Evolutionary conservation across 2,329 filamentous ascomycete genomes (phyloP), one percentile per base, ranked within the genome.

Genomic region (Thelonectria olida): DNA sequence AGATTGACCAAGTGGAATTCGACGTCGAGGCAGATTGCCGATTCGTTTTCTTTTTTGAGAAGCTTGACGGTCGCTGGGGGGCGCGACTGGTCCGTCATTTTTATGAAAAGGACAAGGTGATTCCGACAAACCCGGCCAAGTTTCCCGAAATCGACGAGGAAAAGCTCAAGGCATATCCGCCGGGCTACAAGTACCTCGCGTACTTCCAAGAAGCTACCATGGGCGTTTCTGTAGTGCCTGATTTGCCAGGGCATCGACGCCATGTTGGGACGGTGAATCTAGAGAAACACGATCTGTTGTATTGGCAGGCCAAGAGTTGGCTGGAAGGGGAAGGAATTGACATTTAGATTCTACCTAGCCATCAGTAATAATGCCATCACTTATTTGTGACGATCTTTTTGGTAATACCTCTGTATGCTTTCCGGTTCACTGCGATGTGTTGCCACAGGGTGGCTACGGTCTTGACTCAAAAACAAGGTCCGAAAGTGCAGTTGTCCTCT

Each of bases 81-180:
- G 80, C 81, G 1, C 69, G 73, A 2, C 80, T 79, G 51, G 81
- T 83, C 23, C 69, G 79, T 5, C 81, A 82, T 64, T 84, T 79
- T 76, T 84, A 84, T 61, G 82, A 84, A 70, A 84, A 84, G 74
- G 82, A 84, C 68, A 84, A 84, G 69, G 63, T 84, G 42, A 75
- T 65, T 81, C 54, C 76, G 75, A 7, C 81, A 2, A 78, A 82
- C 59, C 80, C 81, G 1, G 73, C 70, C 5, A 78, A 74, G 52
- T 69, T 82, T 12, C 81, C 81, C 0, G 51, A 58, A 6, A 58
- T 84, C 2, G 76, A 82, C 60, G 75, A 79, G 38, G 72, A 74
- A 39, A 77, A 75, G 62, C 63, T 82, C 31, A 69, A 72, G 36
- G 62, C 64, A 10, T 83, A 79, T 67, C 81, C 81, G 0, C 68